Base-by-base conservation (phyloP, 768 basidiomycete species). In the Lentinula guzmanii region DNA sequence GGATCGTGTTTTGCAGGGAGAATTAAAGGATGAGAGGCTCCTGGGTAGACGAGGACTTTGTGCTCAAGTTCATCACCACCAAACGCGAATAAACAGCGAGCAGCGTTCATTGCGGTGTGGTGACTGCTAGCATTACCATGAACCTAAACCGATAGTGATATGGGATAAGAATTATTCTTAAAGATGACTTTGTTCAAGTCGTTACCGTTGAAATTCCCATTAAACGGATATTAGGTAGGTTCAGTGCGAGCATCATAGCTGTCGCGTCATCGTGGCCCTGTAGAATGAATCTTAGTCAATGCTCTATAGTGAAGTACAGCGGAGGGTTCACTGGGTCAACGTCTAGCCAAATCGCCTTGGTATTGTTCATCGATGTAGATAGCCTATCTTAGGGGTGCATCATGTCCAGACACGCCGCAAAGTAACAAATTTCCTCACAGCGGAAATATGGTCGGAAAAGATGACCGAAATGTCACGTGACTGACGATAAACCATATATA, bases 251-350 rank as follows among this genome's bases (percentile, higher is more conserved):
- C 69, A 95, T 75, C 55, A 95, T 86, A 5, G 91, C 92, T 10
- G 85, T 86, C 4, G 90, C 94, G 75, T 95, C 93, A 67, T 96
- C 93, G 67, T 95, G 93, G 13, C 93, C 93, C 90, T 92, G 55
- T 51, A 50, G 58, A 13, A 48, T 9, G 61, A 42, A 28, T 28
- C 28, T 66, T 41, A 58, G 45, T 10, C 43, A 62, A 53, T 41
- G 10, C 24, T 46, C 50, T 4, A 24, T 24, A 11, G 9, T 9
- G 33, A 31, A 43, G 43, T 54, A 28, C 21, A 45, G 37, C 41
- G n/a, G 10, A 24, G 18, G 43, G 35, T 82, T 37, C 69, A 86
- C 87, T 11, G 87, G 86, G 67, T 89, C 87, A 16, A 77, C 80
- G 67, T 89, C 88, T 45, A 89, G 68, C 87, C 87, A 89, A 24